Evolutionary conservation across 306 rosid species (phyloP), one percentile per base, ranked within the genome.

Genomic region (Cucurbita maxima): DNA sequence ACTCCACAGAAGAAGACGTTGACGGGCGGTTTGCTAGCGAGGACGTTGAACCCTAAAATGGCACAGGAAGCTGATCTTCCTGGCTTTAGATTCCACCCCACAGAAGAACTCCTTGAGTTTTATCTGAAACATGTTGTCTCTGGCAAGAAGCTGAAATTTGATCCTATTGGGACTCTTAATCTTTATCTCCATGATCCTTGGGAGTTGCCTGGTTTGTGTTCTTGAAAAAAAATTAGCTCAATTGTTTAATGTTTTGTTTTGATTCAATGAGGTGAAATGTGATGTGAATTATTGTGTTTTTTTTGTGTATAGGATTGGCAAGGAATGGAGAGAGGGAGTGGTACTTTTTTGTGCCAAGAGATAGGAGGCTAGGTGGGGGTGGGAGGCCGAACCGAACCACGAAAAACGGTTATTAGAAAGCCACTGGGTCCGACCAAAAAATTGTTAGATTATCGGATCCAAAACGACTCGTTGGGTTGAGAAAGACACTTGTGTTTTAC

Each of bases 301-400:
- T 18, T 70, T 18, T 58, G 57, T 44, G 18, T n/a, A 25, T 47
- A 93, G 99, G 83, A 15, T 38, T 89, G 82, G 85, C 96, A 22
- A 87, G 82, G 81, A 87, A 85, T 12, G 97, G 99, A 9, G 99
- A 94, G 74, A 89, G 99, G 67, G 99, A 94, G 62, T 94, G 99
- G 99, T 94, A 94, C 76, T 94, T 94, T 74, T 94, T 91, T 15
- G 99, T 94, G 85, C 99, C 97, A n/a, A 88, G 99, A 76, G 97
- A 94, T 76, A 86, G 87, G 66, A 94, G 88, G 68, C 97, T 89
- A 47, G 96, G 97, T 0, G 88, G 87, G 57, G 95, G 89, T 0
- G 99, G 96, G 73, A 83, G 97, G 84, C 99, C 99, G 1, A 94
- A 91, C 86, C 80, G 99, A 58, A 94, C 99, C 16, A 94, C 97